Conservation (phyloP, 202 grass and related monocot genomes). For the Cymbopogon flexuosus region DNA sequence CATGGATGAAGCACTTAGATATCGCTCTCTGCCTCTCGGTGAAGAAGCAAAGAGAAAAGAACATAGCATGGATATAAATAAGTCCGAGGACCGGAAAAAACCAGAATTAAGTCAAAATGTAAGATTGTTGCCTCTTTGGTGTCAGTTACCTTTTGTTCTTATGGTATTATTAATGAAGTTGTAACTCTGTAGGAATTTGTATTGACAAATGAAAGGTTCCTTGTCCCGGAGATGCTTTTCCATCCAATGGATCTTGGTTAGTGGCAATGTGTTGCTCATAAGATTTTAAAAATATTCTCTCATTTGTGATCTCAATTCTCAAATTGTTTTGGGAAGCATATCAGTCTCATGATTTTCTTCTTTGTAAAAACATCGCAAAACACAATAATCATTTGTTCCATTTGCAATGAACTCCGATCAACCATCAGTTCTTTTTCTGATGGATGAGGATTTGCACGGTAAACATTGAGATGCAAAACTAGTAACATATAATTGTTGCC, state of each 20-base stretch:
- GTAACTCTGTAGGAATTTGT: slow-evolving; percentile 59
- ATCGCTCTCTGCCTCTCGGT: slow-evolving; percentile 45
- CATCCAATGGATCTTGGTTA: slow-evolving; percentile 75
- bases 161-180: slow-evolving; percentile 18
- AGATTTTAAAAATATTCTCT: not conserved
- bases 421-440: not conserved
- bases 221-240: slow-evolving; percentile 93
- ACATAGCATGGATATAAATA: slow-evolving; percentile 34
- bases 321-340: not conserved
- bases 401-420: not conserved
- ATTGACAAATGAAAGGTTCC: slow-evolving; percentile 92
- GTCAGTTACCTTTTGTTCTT: not conserved
- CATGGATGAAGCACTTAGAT: slow-evolving; percentile 66
- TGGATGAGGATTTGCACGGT: not conserved
- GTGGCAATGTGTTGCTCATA: slow-evolving; percentile 10
- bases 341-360: not conserved
- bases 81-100: slow-evolving; percentile 42
- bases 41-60: slow-evolving; percentile 31
- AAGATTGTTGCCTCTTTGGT: slow-evolving; percentile 1
- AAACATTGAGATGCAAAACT: not conserved
- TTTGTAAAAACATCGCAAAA: slow-evolving; percentile 1
- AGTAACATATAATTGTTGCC: not conserved
- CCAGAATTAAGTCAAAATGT: slow-evolving; percentile 85
- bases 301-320: not conserved
- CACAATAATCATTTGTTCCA: not conserved